A percentile compares a stretch with the other conserved stretches of the same genome.
These are phyloP conservation scores for Ceratopteris richardii DNA, from an alignment of 75 land plant species.

Conservation along the genomic window DNA sequence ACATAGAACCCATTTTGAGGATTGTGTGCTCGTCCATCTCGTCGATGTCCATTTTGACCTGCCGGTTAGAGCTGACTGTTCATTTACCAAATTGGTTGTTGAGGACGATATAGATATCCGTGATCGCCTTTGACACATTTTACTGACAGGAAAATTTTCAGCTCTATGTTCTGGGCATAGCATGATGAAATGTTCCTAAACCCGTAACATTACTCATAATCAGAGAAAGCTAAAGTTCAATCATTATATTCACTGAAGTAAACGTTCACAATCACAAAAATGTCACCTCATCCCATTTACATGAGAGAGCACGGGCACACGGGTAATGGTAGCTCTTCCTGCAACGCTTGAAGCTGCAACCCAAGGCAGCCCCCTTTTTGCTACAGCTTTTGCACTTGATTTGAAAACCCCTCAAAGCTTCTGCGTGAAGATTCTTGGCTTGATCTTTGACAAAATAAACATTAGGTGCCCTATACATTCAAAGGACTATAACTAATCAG, in stretches of 20 bases:
- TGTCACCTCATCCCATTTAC: slow-evolving; percentile 62
- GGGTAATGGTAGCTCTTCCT: slow-evolving; percentile 64
- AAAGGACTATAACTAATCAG: no score
- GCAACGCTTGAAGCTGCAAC: slow-evolving; percentile 60
- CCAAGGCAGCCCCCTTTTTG: slow-evolving; percentile 78
- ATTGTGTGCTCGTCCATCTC: slow-evolving; percentile 6
- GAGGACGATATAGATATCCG: neutral
- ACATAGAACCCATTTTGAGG: slow-evolving; percentile 56
- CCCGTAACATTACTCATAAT: no score
- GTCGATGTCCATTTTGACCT: slow-evolving; percentile 7
- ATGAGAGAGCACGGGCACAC: slow-evolving; percentile 52
- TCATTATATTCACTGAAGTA: no score
- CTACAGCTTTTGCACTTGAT: slow-evolving; percentile 68
- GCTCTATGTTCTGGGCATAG: slow-evolving; percentile 17
- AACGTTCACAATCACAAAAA: no score
- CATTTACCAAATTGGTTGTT: neutral
- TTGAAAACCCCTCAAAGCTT: slow-evolving; percentile 54
- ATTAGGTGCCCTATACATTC: slow-evolving; percentile 65
- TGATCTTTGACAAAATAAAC: slow-evolving; percentile 51
- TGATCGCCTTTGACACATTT: neutral
- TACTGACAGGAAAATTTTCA: slow-evolving; percentile 3
- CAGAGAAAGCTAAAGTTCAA: no score
- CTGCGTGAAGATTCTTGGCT: slow-evolving; percentile 52
- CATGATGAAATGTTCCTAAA: slow-evolving; percentile 12
- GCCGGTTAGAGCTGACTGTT: neutral